Evolutionary conservation across 352 stramenopile genomes (phyloP).

Genomic region (Poterioochromonas sp.): DNA sequence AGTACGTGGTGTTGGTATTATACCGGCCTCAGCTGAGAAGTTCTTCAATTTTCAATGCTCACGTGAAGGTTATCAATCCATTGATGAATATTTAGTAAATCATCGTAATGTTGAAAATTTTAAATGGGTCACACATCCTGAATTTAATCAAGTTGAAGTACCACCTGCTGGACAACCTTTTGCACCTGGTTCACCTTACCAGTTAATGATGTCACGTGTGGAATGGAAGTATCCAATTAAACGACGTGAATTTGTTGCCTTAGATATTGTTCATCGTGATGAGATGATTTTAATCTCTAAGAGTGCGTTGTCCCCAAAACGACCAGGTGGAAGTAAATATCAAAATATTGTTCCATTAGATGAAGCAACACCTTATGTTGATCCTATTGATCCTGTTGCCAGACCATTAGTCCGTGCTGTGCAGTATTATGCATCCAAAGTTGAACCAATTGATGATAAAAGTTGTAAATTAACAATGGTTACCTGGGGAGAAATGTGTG

Average conservation of each 20-base stretch:
- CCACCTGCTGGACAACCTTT: not conserved
- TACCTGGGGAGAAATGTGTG: conserved; percentile 45
- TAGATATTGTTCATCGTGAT: conserved; percentile 40
- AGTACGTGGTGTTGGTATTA: conserved; percentile 38
- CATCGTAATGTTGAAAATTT: conserved; percentile 40
- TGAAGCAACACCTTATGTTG: conserved; percentile 37
- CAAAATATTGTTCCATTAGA: conserved; percentile 38
- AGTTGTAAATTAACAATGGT: conserved; percentile 41
- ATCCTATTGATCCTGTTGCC: conserved; percentile 11
- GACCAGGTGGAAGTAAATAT: conserved; percentile 39
- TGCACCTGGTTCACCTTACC: conserved; percentile 26
- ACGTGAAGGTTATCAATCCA: conserved; percentile 42
- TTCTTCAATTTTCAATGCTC: conserved; percentile 43
- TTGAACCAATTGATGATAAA: conserved; percentile 40
- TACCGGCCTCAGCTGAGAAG: conserved; percentile 40
- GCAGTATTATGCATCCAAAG: conserved; percentile 43
- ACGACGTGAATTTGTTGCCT: conserved; percentile 42
- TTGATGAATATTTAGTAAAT: conserved; percentile 45
- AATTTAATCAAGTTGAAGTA: conserved; percentile 35
- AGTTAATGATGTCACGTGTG: conserved; percentile 42
- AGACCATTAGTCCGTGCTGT: conserved; percentile 34
- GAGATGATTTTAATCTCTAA: conserved; percentile 44
- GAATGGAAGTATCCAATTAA: conserved; percentile 44
- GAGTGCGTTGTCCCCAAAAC: conserved; percentile 39
- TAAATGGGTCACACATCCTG: conserved; percentile 40